Evolutionary conservation across 2,329 filamentous ascomycete species (phyloP), one percentile per base, ranked within the genome.

Genomic region (Colletotrichum sp.): DNA sequence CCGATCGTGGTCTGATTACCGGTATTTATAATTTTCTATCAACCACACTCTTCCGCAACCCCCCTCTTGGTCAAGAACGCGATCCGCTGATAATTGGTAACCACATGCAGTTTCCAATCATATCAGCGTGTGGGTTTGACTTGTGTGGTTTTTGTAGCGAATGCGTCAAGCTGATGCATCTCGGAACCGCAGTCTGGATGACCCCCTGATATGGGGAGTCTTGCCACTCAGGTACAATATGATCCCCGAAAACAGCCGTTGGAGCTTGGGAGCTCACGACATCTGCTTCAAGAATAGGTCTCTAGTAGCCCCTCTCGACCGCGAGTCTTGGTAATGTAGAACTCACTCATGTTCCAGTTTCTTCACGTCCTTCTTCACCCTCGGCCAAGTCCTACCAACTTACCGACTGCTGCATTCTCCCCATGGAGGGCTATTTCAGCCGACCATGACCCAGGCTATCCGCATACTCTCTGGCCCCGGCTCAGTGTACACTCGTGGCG

Each of bases 131-230:
- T 97, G 93, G 84, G 93, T 93, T 71, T 38, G 13, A 47, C 24
- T 31, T 55, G 36, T 57, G 24, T 61, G 24, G 31, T 43, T 51
- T 43, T 47, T 31, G 74, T 73, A 58, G 78, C 69, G 64, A 29
- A 18, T 67, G 69, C 51, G 66, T 54, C 62, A 31, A 72, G 47
- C 68, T 74, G 59, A 74, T 34, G 34, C 31, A 63, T 54, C 38
- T 63, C 21, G 68, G 13, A 63, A 76, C 65, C 78, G 76, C 82
- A 98, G 96, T 73, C 86, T 98, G 78, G 97, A 99, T 84, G 97
- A 99, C 85, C 97, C 97, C 31, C 85, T 98, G 72, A 92, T 98
- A 78, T 99, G 96, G 96, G 97, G 96, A 21, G 91, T 95, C 43
- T 86, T 99, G 6, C 97, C 97, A 2, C 83, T 94, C 59, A 88